Evolutionary conservation across 805 yeast species (phyloP), one percentile per base, ranked within the genome.

Genomic region (Candida michaelii): DNA sequence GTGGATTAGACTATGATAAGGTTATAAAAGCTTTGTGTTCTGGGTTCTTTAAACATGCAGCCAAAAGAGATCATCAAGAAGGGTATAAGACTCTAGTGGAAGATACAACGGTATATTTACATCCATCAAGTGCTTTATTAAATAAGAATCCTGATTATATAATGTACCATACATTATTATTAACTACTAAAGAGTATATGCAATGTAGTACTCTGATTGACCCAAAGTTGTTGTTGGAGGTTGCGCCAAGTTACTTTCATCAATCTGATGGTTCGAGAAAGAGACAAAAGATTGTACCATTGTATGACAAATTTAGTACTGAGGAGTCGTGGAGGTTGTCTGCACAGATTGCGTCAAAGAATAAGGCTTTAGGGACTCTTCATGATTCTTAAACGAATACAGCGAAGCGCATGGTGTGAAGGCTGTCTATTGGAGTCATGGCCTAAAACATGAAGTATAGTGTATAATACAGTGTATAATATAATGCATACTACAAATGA

Each of bases 121-220:
- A 91, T 59, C 99, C 99, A 1, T 85, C 95, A 2, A 85, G 95
- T 46, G 66, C 89, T 3, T 60, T 91, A 14, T 79, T 75, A 55
- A 74, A 76, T 12, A 66, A 66, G 44, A 76, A 74, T 27, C 86
- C 91, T 10, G 91, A 85, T 46, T 88, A 87, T 63, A 84, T 89
- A 34, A 61, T 91, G 7, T 90, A 88, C 55, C 89, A 89, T 55
- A 85, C 89, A 24, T 71, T 89, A 40, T 77, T 89, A 23, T 71
- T 89, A 50, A 91, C 99, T 0, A 77, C 85, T 12, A 82, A 82
- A 56, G 98, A 91, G 70, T 93, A 86, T 56, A 89, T 91, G 96
- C 85, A 93, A 43, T 89, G 89, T 52, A 82, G 85, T 21, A 85
- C 90, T 13, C 76, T 77, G n/a, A 79, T 93, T 27, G 89, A 89